Conservation (phyloP, 768 basidiomycete genomes). For the Pisolithus marmoratus region DNA sequence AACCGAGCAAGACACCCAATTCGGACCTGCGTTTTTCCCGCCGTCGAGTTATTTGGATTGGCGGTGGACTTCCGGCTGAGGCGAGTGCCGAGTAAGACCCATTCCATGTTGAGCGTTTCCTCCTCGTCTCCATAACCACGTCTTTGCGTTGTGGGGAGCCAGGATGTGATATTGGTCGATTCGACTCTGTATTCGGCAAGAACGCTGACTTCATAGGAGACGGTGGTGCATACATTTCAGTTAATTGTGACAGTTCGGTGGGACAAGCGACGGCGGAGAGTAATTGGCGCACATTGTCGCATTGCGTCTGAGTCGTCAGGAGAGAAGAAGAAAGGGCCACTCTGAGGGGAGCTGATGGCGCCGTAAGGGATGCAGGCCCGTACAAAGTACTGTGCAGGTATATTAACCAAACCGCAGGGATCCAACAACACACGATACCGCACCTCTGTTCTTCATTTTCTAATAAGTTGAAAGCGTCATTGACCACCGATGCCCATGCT, state of each 20-base stretch:
- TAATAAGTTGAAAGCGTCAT: conserved; percentile 58
- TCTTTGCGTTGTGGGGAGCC: conserved; percentile 17
- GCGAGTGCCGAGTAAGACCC: conserved; percentile 56
- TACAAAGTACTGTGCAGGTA: conserved; percentile 28
- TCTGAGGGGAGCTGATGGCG: conserved; percentile 39
- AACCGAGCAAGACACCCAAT: conserved; percentile 41
- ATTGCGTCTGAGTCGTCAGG: conserved; percentile 71
- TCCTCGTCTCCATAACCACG: conserved; percentile 18
- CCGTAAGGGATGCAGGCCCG: conserved; percentile 35
- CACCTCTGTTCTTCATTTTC: conserved; percentile 71
- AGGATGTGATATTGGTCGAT: conserved; percentile 44
- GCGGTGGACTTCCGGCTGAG: conserved; percentile 38
- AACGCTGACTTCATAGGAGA: conserved; percentile 41
- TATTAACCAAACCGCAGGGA: neutral
- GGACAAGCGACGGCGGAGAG: conserved; percentile 73
- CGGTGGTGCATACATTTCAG: conserved; percentile 86
- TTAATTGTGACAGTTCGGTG: conserved; percentile 64
- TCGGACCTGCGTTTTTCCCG: conserved; percentile 53
- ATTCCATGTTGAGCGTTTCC: conserved; percentile 73
- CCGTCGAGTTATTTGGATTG: conserved; percentile 37
- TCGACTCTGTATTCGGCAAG: conserved; percentile 18
- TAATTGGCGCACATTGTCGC: conserved; percentile 75
- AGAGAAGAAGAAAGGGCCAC: conserved; percentile 69
- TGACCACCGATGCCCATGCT: conserved; percentile 69
- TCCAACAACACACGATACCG: conserved; percentile 5